Evolutionary conservation across 2,329 filamentous ascomycete genomes (phyloP).

Genomic region (Pseudogymnoascus sp.): DNA sequence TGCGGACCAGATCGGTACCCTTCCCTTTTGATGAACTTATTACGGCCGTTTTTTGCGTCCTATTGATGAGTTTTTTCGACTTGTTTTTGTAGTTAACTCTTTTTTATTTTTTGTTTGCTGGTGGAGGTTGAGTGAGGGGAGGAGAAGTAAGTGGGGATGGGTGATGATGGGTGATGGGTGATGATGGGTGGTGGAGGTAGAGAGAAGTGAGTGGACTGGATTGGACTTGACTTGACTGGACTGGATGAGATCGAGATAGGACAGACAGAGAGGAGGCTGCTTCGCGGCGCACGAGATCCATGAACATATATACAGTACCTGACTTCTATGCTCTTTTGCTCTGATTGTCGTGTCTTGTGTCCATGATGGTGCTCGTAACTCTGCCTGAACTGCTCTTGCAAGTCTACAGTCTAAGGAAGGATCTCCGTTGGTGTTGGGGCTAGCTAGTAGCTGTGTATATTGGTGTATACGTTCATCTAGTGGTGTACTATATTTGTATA

Average conservation of each 20-base stretch:
- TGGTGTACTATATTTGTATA: background rate
- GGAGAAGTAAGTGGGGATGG: background rate
- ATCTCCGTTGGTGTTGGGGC: background rate
- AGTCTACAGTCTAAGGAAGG: background rate
- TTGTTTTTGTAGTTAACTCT: constrained; percentile 2
- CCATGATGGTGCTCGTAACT: background rate
- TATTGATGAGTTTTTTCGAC: constrained; percentile 7
- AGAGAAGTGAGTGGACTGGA: background rate
- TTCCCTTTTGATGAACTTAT: constrained; percentile 4
- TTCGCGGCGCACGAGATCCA: constrained; percentile 2
- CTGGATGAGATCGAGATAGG: background rate
- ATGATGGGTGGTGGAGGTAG: background rate
- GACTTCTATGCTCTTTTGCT: background rate
- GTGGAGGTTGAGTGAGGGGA: background rate
- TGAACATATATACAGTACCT: constrained; percentile 3
- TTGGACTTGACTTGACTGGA: background rate
- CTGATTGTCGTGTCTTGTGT: background rate
- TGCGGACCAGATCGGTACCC: background rate
- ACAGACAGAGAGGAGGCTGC: constrained; percentile 6
- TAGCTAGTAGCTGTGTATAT: background rate
- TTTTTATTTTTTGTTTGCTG: background rate
- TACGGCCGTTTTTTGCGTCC: constrained; percentile 3
- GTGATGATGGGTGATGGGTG: too few relatives aligned
- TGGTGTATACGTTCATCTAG: background rate
- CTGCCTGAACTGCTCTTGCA: background rate